Base-by-base conservation (phyloP, 371 early-diverging fungal species). In the Actinomucor elegans region DNA sequence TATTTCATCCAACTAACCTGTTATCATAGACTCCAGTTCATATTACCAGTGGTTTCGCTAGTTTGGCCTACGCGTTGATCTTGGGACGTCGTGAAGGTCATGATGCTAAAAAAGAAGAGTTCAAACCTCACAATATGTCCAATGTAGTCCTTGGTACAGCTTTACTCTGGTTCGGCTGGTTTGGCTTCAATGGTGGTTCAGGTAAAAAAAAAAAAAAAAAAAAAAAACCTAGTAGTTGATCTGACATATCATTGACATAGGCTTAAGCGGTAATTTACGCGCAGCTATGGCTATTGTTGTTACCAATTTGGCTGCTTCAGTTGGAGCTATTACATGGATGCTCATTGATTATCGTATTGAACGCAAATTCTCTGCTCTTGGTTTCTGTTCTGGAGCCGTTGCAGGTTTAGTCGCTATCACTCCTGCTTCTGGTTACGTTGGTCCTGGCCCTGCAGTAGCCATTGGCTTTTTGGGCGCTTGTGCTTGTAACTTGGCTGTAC, bases 331-430 rank as follows among this genome's bases (percentile, higher is more conserved):
- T 34, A 80, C 94, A 12, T 96, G 95, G 94, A 77, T 92, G 48
- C 35, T 85, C 3, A 67, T 88, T 34, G 95, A 92, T 62, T 94
- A 89, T 62, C 83, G 86, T 48, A 64, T 82, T 34, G 83, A 88
- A 34, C 79, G 77, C 43, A 91, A 91, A 62, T 80, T 92, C 28
- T 93, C 96, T 26, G 89, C 89, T 21, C 71, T 96, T 28, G 92
- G 90, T 10, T 94, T 93, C 66, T 96, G 96, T 69, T 88, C 91
- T 4, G 97, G 96, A 26, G 94, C 92, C 15, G 90, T 97, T 27
- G 85, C 94, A 10, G 97, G 94, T 9, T 71, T 96, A n/a, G 97
- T 94, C 4, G 85, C 90, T 12, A 94, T 96, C 55, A 96, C 97
- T 0, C 97, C 97, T 9, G 94, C 81, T 4, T 84, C 93, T 2